These are phyloP conservation scores for Phytophthora foliorum DNA, from an alignment of 352 stramenopile genomes.

Conservation along the genomic window DNA sequence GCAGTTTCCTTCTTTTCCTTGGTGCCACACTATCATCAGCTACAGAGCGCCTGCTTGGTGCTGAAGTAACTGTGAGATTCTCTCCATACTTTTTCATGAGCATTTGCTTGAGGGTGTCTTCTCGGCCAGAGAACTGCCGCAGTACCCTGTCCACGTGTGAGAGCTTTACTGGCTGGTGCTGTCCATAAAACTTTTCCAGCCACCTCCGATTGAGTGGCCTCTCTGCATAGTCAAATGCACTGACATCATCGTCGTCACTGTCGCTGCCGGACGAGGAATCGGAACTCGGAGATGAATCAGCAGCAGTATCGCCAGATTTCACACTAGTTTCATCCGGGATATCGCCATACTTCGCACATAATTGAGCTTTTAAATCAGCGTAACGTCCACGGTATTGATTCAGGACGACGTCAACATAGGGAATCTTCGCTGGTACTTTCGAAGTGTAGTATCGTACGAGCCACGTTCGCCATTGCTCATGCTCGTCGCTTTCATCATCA, in stretches of 20 bases:
- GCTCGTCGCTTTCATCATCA: slow-evolving; percentile 37
- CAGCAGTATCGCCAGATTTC: slow-evolving; percentile 1
- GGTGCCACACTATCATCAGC: neutral
- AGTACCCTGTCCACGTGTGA: slow-evolving; percentile 58
- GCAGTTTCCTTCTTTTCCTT: slow-evolving; percentile 39
- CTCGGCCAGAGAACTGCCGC: slow-evolving; percentile 66
- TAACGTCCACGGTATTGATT: slow-evolving; percentile 64
- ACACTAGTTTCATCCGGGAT: slow-evolving; percentile 3
- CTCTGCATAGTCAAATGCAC: slow-evolving; percentile 26
- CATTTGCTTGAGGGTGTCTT: slow-evolving; percentile 73
- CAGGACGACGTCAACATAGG: slow-evolving; percentile 68
- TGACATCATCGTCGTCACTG: slow-evolving; percentile 10
- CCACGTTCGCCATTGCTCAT: slow-evolving; percentile 51
- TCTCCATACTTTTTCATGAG: slow-evolving; percentile 63
- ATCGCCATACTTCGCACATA: slow-evolving; percentile 60
- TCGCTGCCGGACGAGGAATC: slow-evolving; percentile 34
- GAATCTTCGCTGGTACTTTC: slow-evolving; percentile 57
- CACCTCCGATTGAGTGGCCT: slow-evolving; percentile 52
- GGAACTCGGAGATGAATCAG: slow-evolving; percentile 16
- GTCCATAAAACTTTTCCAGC: slow-evolving; percentile 64
- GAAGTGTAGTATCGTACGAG: slow-evolving; percentile 56
- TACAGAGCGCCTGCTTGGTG: neutral
- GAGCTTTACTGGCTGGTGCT: slow-evolving; percentile 64
- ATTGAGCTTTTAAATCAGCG: slow-evolving; percentile 63
- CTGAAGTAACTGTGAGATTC: neutral